These are phyloP conservation scores for Drechslerella coelobrocha DNA, from an alignment of 2,329 filamentous ascomycete genomes.

Conservation along the genomic window DNA sequence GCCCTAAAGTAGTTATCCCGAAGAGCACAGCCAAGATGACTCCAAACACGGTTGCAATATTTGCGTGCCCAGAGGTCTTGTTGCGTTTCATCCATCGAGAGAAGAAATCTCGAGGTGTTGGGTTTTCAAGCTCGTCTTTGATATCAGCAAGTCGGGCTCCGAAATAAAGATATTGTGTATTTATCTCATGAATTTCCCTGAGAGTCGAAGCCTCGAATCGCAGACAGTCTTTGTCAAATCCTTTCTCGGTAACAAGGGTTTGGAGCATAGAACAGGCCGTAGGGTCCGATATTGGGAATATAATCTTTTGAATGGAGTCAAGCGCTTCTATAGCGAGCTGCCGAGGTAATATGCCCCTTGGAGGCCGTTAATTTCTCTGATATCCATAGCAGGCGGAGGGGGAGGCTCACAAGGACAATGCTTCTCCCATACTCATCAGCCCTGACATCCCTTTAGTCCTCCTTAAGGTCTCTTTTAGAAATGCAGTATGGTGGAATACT, in stretches of 20 bases:
- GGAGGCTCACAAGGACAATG: constrained; percentile 19
- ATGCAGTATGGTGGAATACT: constrained; percentile 56
- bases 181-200: constrained; percentile 27
- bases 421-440: constrained; percentile 28
- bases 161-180: constrained; percentile 41
- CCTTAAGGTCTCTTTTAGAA: constrained; percentile 55
- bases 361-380: constrained; percentile 39
- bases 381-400: neutral
- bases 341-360: constrained; percentile 53
- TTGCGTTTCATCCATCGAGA: constrained; percentile 42
- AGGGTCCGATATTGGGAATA: constrained; percentile 52
- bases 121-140: constrained; percentile 39
- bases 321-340: constrained; percentile 55
- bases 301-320: constrained; percentile 53
- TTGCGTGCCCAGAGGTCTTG: constrained; percentile 32
- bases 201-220: constrained; percentile 35
- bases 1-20: constrained; percentile 23
- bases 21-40: constrained; percentile 32
- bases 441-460: constrained; percentile 29
- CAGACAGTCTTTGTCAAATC: constrained; percentile 37
- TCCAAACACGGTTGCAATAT: constrained; percentile 25
- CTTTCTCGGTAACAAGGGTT: constrained; percentile 16
- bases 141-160: constrained; percentile 43
- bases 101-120: constrained; percentile 38
- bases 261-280: constrained; percentile 26